Percentiles rank a stretch among this genome's conserved stretches.
Evolutionary conservation across 2,329 filamentous ascomycete species (phyloP).

Genomic region (Zymoseptoria passerinii): DNA sequence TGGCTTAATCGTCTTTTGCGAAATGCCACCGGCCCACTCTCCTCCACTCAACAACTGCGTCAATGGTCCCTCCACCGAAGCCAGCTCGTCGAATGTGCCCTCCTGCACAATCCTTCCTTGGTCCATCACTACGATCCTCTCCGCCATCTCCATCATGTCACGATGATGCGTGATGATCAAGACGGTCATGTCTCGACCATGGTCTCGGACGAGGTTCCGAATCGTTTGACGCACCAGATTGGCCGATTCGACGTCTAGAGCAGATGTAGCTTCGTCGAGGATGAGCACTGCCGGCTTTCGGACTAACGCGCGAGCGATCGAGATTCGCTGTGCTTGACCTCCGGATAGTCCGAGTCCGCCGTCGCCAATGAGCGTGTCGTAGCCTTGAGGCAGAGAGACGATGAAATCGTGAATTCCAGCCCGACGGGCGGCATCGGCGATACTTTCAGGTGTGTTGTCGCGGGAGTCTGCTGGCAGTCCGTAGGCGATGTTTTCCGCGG

Average conservation of each 20-base stretch:
- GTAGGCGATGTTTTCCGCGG: constrained; percentile 76
- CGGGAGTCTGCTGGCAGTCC: constrained; percentile 54
- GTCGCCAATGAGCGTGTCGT: constrained; percentile 66
- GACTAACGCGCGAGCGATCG: constrained; percentile 70
- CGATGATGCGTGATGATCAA: constrained; percentile 73
- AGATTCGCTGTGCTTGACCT: constrained; percentile 73
- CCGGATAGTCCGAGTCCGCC: constrained; percentile 67
- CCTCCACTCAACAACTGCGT: constrained; percentile 33
- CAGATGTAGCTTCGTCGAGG: constrained; percentile 79
- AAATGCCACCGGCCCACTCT: constrained; percentile 18
- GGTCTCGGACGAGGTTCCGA: constrained; percentile 39
- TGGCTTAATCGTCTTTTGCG: background rate
- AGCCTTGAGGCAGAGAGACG: constrained; percentile 58
- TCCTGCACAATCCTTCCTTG: constrained; percentile 59
- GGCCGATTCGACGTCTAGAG: constrained; percentile 63
- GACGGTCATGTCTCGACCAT: constrained; percentile 49
- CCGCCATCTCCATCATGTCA: constrained; percentile 80
- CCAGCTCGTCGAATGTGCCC: constrained; percentile 58
- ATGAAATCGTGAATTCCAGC: constrained; percentile 74
- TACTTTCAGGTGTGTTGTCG: constrained; percentile 36
- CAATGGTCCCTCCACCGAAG: constrained; percentile 29
- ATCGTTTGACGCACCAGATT: constrained; percentile 57
- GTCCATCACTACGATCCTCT: constrained; percentile 63
- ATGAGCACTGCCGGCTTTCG: constrained; percentile 64
- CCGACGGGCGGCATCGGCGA: constrained; percentile 43